Conservation (phyloP, 306 rosid genomes). For the Lathyrus oleraceus region DNA sequence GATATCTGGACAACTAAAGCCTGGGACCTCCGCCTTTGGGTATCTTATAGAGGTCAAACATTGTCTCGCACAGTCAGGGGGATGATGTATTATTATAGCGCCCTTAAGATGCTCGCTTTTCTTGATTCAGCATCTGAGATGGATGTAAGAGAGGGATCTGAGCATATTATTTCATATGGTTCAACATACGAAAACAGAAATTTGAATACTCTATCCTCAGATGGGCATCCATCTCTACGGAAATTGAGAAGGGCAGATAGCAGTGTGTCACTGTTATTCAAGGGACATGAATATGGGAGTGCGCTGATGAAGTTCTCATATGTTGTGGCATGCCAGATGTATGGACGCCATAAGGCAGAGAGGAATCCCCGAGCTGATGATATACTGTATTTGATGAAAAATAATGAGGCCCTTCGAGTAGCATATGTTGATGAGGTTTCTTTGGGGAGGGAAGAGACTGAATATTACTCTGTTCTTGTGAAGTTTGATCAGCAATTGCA, state of each 20-base stretch:
- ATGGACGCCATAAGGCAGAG: constrained; percentile 75
- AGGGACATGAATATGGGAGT: constrained; percentile 71
- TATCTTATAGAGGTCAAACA: constrained; percentile 91
- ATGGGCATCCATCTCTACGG: constrained; percentile 41
- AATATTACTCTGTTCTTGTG: constrained; percentile 91
- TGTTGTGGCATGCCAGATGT: constrained; percentile 87
- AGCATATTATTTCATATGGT: constrained; percentile 54
- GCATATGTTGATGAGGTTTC: constrained; percentile 87
- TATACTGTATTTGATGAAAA: constrained; percentile 71
- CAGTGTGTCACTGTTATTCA: constrained; percentile 57
- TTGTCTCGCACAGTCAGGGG: constrained; percentile 91
- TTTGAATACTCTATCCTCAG: constrained; percentile 46
- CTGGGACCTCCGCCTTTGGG: constrained; percentile 85
- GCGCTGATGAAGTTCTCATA: constrained; percentile 90
- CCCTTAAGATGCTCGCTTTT: constrained; percentile 84
- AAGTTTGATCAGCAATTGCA: constrained; percentile 76
- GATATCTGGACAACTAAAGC: constrained; percentile 60
- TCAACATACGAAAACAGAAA: constrained; percentile 42
- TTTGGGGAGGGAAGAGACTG: constrained; percentile 64
- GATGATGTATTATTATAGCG: constrained; percentile 93
- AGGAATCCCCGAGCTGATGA: constrained; percentile 85
- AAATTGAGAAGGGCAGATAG: constrained; percentile 54
- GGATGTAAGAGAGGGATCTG: constrained; percentile 61
- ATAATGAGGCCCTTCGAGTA: constrained; percentile 90
- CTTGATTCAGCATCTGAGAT: constrained; percentile 83